These are phyloP conservation scores for Areca catechu DNA, from an alignment of 176 grass and related monocot species.

Conservation along the genomic window DNA sequence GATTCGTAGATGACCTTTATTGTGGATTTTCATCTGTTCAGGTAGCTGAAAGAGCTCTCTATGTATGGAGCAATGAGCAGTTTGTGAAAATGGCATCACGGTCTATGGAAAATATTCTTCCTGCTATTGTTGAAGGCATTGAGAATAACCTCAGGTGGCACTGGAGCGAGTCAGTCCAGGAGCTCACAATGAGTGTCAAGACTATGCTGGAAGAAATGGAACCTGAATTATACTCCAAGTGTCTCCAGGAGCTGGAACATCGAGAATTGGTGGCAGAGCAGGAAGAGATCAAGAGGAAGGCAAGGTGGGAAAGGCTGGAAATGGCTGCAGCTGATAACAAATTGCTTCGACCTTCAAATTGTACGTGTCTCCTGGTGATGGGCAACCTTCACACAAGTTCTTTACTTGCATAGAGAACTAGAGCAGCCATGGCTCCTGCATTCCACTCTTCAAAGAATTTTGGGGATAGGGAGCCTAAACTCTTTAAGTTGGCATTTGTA, in stretches of 20 bases:
- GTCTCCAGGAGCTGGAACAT: slow-evolving; percentile 26
- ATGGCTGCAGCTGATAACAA: not conserved
- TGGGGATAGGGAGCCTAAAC: too few relatives aligned
- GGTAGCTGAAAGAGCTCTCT: slow-evolving; percentile 85
- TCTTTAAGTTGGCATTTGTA: too few relatives aligned
- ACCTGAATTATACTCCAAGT: slow-evolving; percentile 46
- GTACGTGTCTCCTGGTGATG: too few relatives aligned
- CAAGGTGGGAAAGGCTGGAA: slow-evolving; percentile 52
- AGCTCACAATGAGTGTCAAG: slow-evolving; percentile 56
- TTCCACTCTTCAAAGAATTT: too few relatives aligned
- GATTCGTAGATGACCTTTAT: too few relatives aligned
- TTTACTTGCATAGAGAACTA: too few relatives aligned
- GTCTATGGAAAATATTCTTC: slow-evolving; percentile 46
- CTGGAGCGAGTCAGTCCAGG: slow-evolving; percentile 87
- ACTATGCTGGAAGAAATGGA: slow-evolving; percentile 41
- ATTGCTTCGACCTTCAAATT: too few relatives aligned
- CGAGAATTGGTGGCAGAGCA: slow-evolving; percentile 1
- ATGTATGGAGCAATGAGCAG: slow-evolving; percentile 76
- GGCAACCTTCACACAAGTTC: too few relatives aligned
- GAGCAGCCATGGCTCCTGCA: too few relatives aligned
- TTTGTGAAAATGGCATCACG: slow-evolving; percentile 56
- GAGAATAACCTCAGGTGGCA: slow-evolving; percentile 63
- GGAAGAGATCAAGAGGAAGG: slow-evolving; percentile 28
- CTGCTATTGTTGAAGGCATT: slow-evolving; percentile 41
- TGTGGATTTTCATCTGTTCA: slow-evolving; percentile 8